These are phyloP conservation scores for Aureobasidium sp. DNA, from an alignment of 2,329 filamentous ascomycete genomes.

Conservation along the genomic window DNA sequence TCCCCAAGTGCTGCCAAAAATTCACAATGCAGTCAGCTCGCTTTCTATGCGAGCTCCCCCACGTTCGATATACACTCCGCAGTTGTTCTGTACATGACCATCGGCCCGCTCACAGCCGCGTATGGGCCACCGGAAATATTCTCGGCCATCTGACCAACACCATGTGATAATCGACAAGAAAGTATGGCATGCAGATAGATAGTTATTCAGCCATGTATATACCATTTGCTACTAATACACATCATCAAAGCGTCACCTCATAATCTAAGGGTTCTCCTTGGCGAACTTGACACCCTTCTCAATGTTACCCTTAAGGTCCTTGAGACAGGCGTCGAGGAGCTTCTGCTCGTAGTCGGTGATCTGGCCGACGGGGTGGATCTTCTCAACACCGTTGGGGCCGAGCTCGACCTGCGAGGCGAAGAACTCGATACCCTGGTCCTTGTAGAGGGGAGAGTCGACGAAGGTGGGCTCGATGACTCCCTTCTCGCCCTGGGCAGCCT, in stretches of 20 bases:
- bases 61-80: not conserved
- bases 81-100: not conserved
- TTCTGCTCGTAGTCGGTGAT: conserved; percentile 79
- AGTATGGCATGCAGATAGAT: conserved; percentile 1
- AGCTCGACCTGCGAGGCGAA: conserved; percentile 94
- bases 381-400: conserved; percentile 89
- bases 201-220: conserved; percentile 2
- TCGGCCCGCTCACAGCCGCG: not conserved
- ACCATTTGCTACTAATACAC: conserved; percentile 6
- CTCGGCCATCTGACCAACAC: not conserved
- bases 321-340: conserved; percentile 76
- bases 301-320: conserved; percentile 88
- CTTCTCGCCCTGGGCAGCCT: conserved; percentile 87
- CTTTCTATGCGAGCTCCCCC: not conserved
- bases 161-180: not conserved
- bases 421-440: conserved; percentile 96
- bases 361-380: conserved; percentile 82
- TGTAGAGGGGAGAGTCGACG: conserved; percentile 94
- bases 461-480: conserved; percentile 93
- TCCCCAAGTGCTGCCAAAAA: not conserved
- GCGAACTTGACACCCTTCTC: conserved; percentile 71
- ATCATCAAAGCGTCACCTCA: not conserved
- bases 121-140: not conserved
- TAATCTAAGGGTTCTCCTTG: conserved; percentile 44
- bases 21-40: not conserved